phyloP scores from a whole-genome alignment of 495 filamentous ascomycete genomes.

The Aeminium ludgeri region DNA sequence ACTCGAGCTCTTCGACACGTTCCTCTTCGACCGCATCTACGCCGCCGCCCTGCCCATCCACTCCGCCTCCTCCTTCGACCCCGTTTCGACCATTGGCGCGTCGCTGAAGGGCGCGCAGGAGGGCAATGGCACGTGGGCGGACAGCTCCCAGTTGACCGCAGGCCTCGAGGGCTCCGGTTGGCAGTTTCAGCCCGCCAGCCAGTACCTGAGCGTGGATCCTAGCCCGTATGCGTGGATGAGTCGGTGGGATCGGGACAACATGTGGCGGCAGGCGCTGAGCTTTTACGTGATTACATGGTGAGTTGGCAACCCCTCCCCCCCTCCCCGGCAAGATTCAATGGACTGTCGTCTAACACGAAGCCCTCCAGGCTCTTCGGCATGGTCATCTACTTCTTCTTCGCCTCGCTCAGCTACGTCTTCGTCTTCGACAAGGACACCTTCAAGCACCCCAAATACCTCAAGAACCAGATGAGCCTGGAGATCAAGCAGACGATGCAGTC shows the following conservation, averaged over 20 bases:
- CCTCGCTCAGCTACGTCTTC: slow-evolving; percentile 73
- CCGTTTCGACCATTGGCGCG: slow-evolving; percentile 26
- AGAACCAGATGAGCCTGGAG: slow-evolving; percentile 78
- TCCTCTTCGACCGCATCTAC: slow-evolving; percentile 68
- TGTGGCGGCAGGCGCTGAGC: slow-evolving; percentile 57
- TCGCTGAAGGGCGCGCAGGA: slow-evolving; percentile 25
- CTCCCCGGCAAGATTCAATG: not conserved
- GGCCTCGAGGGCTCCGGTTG: slow-evolving; percentile 15
- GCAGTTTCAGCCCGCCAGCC: slow-evolving; percentile 55
- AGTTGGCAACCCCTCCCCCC: slow-evolving; percentile 17
- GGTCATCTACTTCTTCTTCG: slow-evolving; percentile 67
- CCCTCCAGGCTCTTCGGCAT: slow-evolving; percentile 67
- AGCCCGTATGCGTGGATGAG: slow-evolving; percentile 68
- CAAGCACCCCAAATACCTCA: slow-evolving; percentile 86
- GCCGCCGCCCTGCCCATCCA: slow-evolving; percentile 46
- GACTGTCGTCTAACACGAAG: too few relatives aligned
- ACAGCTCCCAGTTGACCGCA: not conserved
- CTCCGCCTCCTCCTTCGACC: slow-evolving; percentile 30
- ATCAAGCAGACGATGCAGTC: slow-evolving; percentile 59
- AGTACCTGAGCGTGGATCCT: slow-evolving; percentile 53
- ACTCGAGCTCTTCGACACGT: slow-evolving; percentile 71
- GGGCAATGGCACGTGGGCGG: slow-evolving; percentile 20
- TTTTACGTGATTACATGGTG: slow-evolving; percentile 80
- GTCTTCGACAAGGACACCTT: slow-evolving; percentile 85
- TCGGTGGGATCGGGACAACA: slow-evolving; percentile 61